phyloP scores from a whole-genome alignment of 441 rosid genomes.

The Croton laevigatus region DNA sequence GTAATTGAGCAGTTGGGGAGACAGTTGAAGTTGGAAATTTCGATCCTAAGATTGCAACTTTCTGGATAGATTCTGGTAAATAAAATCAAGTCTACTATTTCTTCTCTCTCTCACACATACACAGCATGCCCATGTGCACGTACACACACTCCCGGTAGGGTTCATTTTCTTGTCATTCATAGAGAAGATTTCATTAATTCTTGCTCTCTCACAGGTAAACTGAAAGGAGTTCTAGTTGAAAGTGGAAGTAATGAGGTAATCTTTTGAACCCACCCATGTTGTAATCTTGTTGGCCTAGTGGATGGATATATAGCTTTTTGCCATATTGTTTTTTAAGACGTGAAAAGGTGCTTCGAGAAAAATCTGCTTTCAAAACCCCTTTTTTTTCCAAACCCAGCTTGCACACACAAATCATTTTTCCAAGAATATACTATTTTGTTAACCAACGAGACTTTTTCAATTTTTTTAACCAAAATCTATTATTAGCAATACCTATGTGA shows the following conservation, averaged over 20 bases:
- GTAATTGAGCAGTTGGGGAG: constrained; percentile 69
- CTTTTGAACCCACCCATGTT: neutral
- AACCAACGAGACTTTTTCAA: too few relatives aligned
- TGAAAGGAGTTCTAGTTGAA: constrained; percentile 92
- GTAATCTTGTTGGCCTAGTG: too few relatives aligned
- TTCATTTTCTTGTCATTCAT: neutral
- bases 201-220: constrained; percentile 48
- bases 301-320: too few relatives aligned
- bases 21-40: constrained; percentile 74
- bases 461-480: too few relatives aligned
- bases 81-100: constrained; percentile 3
- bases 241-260: constrained; percentile 91
- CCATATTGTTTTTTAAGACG: too few relatives aligned
- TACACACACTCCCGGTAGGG: neutral
- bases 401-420: too few relatives aligned
- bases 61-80: constrained; percentile 90
- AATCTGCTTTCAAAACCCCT: neutral
- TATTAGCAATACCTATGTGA: too few relatives aligned
- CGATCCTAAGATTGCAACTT: constrained; percentile 87
- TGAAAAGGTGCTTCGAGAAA: neutral
- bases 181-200: constrained; percentile 5
- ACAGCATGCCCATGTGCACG: too few relatives aligned
- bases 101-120: neutral
- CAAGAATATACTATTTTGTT: too few relatives aligned
- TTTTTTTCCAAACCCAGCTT: too few relatives aligned